These are phyloP conservation scores for Trichophyton equinum DNA, from an alignment of 2,329 filamentous ascomycete genomes.

Conservation along the genomic window DNA sequence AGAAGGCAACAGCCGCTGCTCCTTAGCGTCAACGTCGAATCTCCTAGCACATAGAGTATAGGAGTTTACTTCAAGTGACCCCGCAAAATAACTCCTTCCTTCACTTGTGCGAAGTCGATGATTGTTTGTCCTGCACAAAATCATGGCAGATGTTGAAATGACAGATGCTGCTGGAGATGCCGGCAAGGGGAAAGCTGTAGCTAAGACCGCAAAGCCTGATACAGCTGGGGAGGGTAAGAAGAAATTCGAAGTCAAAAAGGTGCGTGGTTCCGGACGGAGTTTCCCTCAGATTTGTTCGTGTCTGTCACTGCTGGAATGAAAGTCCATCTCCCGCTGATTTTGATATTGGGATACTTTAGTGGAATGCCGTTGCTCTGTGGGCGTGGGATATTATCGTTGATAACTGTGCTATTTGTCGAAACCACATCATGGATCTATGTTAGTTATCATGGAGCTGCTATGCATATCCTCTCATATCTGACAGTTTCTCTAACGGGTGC, in stretches of 20 bases:
- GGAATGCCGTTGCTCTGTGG: slow-evolving; percentile 97
- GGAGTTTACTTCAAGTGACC: not conserved
- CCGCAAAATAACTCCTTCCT: not conserved
- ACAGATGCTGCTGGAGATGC: slow-evolving; percentile 57
- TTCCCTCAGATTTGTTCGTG: not conserved
- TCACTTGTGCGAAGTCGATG: not conserved
- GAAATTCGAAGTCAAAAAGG: slow-evolving; percentile 98
- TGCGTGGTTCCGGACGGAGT: slow-evolving; percentile 26
- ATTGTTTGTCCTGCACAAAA: slow-evolving; percentile 9
- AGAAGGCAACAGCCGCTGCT: not conserved
- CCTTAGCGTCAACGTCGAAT: not conserved
- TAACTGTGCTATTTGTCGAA: slow-evolving; percentile 98
- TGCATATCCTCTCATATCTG: not conserved
- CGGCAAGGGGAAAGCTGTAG: slow-evolving; percentile 42
- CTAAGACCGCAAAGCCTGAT: slow-evolving; percentile 46
- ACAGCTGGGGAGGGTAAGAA: slow-evolving; percentile 62
- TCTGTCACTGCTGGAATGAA: not conserved
- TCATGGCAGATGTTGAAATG: slow-evolving; percentile 98
- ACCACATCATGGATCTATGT: slow-evolving; percentile 99
- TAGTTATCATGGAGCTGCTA: slow-evolving; percentile 22
- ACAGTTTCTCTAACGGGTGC: not conserved
- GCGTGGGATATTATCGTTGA: slow-evolving; percentile 99
- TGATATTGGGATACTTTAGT: slow-evolving; percentile 41
- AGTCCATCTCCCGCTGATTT: not conserved
- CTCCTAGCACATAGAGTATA: not conserved